phyloP scores from a whole-genome alignment of 305 asterid species.

The Rubia tinctorum region DNA sequence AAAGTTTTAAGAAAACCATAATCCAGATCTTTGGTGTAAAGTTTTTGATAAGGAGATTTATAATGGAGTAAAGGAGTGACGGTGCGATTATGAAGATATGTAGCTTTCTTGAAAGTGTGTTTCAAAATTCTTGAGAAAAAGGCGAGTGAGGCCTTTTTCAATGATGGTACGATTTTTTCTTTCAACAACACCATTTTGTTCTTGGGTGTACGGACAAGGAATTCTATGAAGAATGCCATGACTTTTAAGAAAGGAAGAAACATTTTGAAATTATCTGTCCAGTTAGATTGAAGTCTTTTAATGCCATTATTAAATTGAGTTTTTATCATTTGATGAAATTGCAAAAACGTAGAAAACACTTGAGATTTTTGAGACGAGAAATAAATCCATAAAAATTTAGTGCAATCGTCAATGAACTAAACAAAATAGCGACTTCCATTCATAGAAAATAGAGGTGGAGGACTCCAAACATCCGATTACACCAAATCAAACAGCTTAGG shows the following conservation, averaged over 20 bases:
- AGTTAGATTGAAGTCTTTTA: no score
- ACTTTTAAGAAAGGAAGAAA: no score
- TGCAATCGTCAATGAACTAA: no score
- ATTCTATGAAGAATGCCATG: background rate
- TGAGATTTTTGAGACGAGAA: slow-evolving; percentile 1
- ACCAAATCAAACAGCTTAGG: background rate
- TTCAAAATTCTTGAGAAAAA: no score
- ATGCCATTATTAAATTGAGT: background rate
- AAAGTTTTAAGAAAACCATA: background rate
- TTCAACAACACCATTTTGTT: background rate
- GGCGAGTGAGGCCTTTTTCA: background rate
- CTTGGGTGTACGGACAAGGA: no score
- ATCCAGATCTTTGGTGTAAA: background rate
- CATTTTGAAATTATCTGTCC: no score
- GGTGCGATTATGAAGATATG: slow-evolving; percentile 1
- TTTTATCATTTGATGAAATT: no score
- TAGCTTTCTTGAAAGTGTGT: no score
- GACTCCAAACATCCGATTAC: no score
- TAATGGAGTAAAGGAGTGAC: background rate
- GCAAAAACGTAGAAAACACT: background rate
- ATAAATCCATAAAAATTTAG: background rate
- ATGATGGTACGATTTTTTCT: background rate
- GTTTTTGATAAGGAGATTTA: background rate
- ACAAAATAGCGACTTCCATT: no score
- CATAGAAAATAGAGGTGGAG: no score